phyloP scores from a whole-genome alignment of 331 rosid species.

The Malus hybrid region DNA sequence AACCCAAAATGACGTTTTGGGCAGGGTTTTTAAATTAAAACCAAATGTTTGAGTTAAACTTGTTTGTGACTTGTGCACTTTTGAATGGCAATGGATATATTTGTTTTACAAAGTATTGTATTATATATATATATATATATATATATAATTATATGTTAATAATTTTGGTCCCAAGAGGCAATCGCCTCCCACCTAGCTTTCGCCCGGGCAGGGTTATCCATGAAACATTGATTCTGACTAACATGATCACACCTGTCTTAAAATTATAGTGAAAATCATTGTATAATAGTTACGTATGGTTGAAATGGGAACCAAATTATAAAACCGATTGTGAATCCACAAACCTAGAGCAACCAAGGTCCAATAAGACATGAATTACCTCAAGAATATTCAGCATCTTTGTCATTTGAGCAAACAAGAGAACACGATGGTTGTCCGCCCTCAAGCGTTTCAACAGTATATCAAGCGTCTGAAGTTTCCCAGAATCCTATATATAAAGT shows the following conservation, averaged over 20 bases:
- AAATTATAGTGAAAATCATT: not conserved
- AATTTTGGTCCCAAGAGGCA: too few relatives aligned
- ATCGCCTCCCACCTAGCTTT: too few relatives aligned
- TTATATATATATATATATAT: too few relatives aligned
- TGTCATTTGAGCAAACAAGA: conserved; percentile 98
- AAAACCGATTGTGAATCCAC: not conserved
- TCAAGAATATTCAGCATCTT: conserved; percentile 97
- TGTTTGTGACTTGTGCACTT: too few relatives aligned
- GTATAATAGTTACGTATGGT: not conserved
- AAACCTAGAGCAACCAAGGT: conserved; percentile 5
- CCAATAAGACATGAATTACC: conserved; percentile 35
- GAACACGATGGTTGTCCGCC: conserved; percentile 87
- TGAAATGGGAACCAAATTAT: not conserved
- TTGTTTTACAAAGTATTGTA: too few relatives aligned
- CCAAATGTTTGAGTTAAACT: too few relatives aligned
- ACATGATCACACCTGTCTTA: not conserved
- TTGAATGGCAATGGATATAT: too few relatives aligned
- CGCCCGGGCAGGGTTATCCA: too few relatives aligned
- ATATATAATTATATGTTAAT: too few relatives aligned
- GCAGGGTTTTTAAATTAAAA: too few relatives aligned
- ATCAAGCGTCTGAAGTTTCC: conserved; percentile 99
- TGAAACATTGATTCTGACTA: not conserved
- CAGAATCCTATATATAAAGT: conserved; percentile 69
- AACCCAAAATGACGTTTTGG: too few relatives aligned
- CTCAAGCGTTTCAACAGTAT: conserved; percentile 87